Base-by-base conservation (phyloP, 768 basidiomycete species). In the Naganishia randhawae region DNA sequence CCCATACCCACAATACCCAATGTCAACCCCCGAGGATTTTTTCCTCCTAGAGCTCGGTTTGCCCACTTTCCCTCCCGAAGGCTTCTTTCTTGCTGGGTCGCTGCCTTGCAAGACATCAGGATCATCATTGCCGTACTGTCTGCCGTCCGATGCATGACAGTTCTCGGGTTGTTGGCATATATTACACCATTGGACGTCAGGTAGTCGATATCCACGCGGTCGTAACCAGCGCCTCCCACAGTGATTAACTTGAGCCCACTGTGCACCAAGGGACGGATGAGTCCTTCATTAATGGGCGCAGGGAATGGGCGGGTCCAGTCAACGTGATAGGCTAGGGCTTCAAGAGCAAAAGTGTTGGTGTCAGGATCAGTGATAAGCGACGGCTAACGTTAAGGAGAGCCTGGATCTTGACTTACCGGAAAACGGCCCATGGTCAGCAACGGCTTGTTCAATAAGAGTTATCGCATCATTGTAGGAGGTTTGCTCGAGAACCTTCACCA, bases 141-240 rank as follows among this genome's bases (percentile, higher is more conserved):
- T 0, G 92, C 93, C 1, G 92, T 93, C 11, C 88, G 91, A 71
- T 93, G 90, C 79, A 94, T 87, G 55, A 95, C 92, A 3, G 91
- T 90, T 16, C 88, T 87, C 0, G 92, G 92, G 0, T 92, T 94
- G 76, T 94, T 92, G 10, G 92, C 92, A 25, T 94, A 85, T 39
- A 80, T 82, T 72, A 93, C 90, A 13, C 88, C 89, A 78, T 84
- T 84, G 11, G 83, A 85, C 74, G 85, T 89, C 78, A 88, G 88
- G 4, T 88, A 88, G 8, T 81, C 78, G 17, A 92, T 86, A 74
- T 93, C 89, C 71, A 95, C 88, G 69, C 88, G 86, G 77, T 96
- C 92, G 77, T 96, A 96, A 0, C 93, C 92, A 0, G 93, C 92
- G 13, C 92, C 93, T 19, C 57, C 57, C n/a, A 61, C 57, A 11